Evolutionary conservation across 306 rosid genomes (phyloP).

Genomic region (Gastrolobium bilobum): DNA sequence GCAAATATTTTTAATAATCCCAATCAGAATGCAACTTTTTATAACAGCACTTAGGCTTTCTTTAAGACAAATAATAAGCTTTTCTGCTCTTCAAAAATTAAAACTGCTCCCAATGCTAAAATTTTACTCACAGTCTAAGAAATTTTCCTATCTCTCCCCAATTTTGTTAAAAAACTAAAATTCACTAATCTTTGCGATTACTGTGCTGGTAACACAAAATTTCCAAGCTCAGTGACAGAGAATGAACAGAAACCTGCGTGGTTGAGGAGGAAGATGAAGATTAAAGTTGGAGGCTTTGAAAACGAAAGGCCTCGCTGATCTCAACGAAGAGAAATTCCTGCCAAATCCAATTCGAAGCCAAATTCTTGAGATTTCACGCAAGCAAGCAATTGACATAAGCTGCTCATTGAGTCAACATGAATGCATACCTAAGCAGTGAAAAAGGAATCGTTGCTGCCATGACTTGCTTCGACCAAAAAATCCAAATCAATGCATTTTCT

Average conservation of each 20-base stretch:
- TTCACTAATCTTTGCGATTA: background rate
- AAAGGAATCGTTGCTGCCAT: conserved; percentile 33
- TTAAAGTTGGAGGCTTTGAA: conserved; percentile 4
- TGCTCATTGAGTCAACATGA: background rate
- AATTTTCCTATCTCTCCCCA: background rate
- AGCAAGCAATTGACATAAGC: background rate
- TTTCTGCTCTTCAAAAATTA: background rate
- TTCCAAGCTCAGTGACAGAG: background rate
- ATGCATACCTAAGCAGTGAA: conserved; percentile 5
- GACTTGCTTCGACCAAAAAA: background rate
- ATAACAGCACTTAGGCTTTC: background rate
- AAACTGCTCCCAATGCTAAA: background rate
- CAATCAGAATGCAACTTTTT: background rate
- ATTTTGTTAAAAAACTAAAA: background rate
- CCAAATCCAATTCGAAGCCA: background rate
- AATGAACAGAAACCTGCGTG: conserved; percentile 16
- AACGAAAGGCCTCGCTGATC: conserved; percentile 28
- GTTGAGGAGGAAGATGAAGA: conserved; percentile 11
- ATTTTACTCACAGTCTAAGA: background rate
- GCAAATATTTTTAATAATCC: background rate
- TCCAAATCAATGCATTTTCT: background rate
- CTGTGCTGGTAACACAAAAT: background rate
- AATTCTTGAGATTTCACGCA: background rate
- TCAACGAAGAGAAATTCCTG: conserved; percentile 22
- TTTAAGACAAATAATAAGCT: background rate